Conservation (phyloP, 371 early-diverging fungal species). For the Mortierella sp. region DNA sequence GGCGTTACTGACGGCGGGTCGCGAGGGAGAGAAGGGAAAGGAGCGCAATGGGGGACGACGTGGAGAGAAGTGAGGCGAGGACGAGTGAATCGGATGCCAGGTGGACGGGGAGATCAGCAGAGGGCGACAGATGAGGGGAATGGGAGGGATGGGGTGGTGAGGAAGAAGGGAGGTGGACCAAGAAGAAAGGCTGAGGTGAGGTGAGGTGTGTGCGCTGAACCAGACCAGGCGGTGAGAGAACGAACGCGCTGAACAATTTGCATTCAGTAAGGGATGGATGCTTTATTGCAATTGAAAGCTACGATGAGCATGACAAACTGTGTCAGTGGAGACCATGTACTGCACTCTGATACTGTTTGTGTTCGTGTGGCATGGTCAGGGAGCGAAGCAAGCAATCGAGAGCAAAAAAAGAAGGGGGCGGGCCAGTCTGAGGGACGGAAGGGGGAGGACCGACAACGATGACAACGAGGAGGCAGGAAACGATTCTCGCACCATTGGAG, state of each 20-base stretch:
- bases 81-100: not conserved
- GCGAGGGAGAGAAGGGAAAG: too few relatives aligned
- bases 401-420: constrained; percentile 15
- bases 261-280: too few relatives aligned
- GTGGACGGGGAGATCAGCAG: not conserved
- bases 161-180: not conserved
- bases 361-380: constrained; percentile 1
- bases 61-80: too few relatives aligned
- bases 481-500: too few relatives aligned
- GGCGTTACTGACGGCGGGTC: too few relatives aligned
- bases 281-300: not conserved
- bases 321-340: too few relatives aligned
- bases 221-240: too few relatives aligned
- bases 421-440: constrained; percentile 3
- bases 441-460: constrained; percentile 5
- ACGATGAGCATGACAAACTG: too few relatives aligned
- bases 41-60: too few relatives aligned
- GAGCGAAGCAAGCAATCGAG: not conserved
- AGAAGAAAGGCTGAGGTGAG: not conserved
- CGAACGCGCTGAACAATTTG: not conserved
- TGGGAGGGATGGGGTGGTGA: not conserved
- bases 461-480: too few relatives aligned
- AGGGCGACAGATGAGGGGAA: not conserved
- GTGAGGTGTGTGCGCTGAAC: not conserved
- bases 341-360: not conserved